These are phyloP conservation scores for Kurtzmaniella cleridarum DNA, from an alignment of 805 yeast genomes.

Conservation along the genomic window DNA sequence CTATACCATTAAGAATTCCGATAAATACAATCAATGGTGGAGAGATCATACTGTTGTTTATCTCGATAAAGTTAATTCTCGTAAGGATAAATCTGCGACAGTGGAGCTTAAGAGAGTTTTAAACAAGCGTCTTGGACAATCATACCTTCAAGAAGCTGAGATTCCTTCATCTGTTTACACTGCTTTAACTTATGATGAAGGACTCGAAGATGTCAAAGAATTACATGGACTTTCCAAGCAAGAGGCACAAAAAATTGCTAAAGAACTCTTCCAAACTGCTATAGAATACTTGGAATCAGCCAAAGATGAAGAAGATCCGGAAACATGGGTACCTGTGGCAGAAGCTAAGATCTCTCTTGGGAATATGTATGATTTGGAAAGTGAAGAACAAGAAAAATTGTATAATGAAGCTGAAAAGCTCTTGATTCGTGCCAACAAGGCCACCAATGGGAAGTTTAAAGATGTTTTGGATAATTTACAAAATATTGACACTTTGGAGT, in stretches of 20 bases:
- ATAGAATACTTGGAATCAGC: slow-evolving; percentile 53
- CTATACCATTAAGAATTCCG: slow-evolving; percentile 32
- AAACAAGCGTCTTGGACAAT: slow-evolving; percentile 53
- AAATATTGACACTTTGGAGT: not conserved
- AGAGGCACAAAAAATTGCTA: slow-evolving; percentile 47
- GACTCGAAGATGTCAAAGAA: slow-evolving; percentile 18
- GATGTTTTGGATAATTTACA: slow-evolving; percentile 53
- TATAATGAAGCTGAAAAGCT: slow-evolving; percentile 67
- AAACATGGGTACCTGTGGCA: slow-evolving; percentile 76
- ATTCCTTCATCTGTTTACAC: slow-evolving; percentile 51
- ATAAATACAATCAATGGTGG: slow-evolving; percentile 53
- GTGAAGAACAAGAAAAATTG: slow-evolving; percentile 58
- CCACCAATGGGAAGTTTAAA: slow-evolving; percentile 70
- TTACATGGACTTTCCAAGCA: slow-evolving; percentile 30
- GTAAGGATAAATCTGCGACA: slow-evolving; percentile 10
- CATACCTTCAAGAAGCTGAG: slow-evolving; percentile 62
- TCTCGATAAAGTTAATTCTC: slow-evolving; percentile 16
- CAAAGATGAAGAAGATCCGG: slow-evolving; percentile 69
- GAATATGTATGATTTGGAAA: slow-evolving; percentile 61
- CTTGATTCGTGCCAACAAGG: slow-evolving; percentile 68
- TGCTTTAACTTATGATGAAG: slow-evolving; percentile 54
- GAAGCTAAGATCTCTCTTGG: slow-evolving; percentile 82
- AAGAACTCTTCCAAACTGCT: slow-evolving; percentile 46
- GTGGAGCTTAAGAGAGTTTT: slow-evolving; percentile 31
- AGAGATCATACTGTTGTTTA: slow-evolving; percentile 36